Evolutionary conservation across 2,329 filamentous ascomycete species (phyloP), one percentile per base, ranked within the genome.

Genomic region (Boeremia exigua): DNA sequence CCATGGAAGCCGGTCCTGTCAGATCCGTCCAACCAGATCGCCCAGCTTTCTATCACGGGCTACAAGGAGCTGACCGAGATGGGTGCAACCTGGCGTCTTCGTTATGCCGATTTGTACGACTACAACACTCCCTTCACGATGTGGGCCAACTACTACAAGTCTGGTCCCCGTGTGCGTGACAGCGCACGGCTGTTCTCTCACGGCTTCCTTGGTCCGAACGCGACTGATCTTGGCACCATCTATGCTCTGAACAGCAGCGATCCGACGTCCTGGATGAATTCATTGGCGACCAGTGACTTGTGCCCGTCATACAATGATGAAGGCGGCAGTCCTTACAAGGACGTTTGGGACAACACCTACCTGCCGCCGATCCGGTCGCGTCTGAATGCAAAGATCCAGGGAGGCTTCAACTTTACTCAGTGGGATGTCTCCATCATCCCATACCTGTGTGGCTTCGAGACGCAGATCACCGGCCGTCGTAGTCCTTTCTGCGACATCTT

Each of bases 361-460:
- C 75, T 85, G 0, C 84, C 85, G 0, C 79, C 79, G 0, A 81
- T 86, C 61, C 77, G 78, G 54, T 71, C 78, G 23, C 82, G 86
- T 3, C 74, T 89, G 42, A 84, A 87, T 61, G 65, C 73, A 6
- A 67, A 84, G 30, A 79, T 88, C 29, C 64, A 72, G 0, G 86
- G 86, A 1, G 77, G 80, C 34, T 79, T 89, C 30, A 81, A 80
- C 1, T 78, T 89, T 30, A 80, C 78, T 0, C 74, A 80, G 29
- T 74, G 71, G 1, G 85, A 89, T 54, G 76, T 87, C 37, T 77
- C 75, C 7, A 80, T 82, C 39, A 86, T 90, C 45, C 86, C 86
- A 0, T 89, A 90, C 62, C 78, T 89, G n/a, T 91, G 88, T 62
- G 88, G 86, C 4, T 90, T 88, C 56, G 88, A 91, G 65, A 86